Percentiles rank a stretch among this genome's conserved stretches.
These are phyloP conservation scores for Albatrellus ellisii DNA, from an alignment of 768 basidiomycete genomes.

Conservation along the genomic window DNA sequence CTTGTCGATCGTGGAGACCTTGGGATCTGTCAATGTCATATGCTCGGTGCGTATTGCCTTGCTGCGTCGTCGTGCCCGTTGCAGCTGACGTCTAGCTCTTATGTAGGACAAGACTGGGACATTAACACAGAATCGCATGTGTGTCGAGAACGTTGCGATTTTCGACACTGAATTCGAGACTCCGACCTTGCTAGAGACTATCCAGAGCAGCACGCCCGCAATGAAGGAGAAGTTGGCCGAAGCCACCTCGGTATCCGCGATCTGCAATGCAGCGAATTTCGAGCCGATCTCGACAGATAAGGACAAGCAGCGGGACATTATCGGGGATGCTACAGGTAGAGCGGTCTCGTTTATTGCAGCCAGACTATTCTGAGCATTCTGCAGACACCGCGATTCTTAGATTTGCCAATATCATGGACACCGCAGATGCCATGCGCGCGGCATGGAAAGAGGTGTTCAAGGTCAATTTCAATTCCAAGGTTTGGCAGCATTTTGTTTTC, in stretches of 20 bases:
- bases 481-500: constrained; percentile 16
- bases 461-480: constrained; percentile 27
- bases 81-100: too few relatives aligned
- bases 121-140: constrained; percentile 47
- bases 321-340: constrained; percentile 44
- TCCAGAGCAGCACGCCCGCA: neutral
- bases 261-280: constrained; percentile 40
- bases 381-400: constrained; percentile 41
- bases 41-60: constrained; percentile 18
- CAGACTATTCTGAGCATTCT: constrained; percentile 1
- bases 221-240: constrained; percentile 12
- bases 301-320: constrained; percentile 21
- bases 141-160: constrained; percentile 34
- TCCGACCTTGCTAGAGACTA: constrained; percentile 1
- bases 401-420: constrained; percentile 26
- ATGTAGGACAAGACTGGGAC: constrained; percentile 51
- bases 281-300: constrained; percentile 20
- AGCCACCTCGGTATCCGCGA: constrained; percentile 27
- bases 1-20: constrained; percentile 51
- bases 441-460: constrained; percentile 17
- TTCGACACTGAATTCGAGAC: constrained; percentile 19
- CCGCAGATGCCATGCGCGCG: constrained; percentile 4
- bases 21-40: constrained; percentile 45
- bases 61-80: neutral
- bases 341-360: neutral